A percentile compares a stretch with the other conserved stretches of the same genome.
These are phyloP conservation scores for Sporothrix humicola DNA, from an alignment of 2,329 filamentous ascomycete genomes.

Conservation along the genomic window DNA sequence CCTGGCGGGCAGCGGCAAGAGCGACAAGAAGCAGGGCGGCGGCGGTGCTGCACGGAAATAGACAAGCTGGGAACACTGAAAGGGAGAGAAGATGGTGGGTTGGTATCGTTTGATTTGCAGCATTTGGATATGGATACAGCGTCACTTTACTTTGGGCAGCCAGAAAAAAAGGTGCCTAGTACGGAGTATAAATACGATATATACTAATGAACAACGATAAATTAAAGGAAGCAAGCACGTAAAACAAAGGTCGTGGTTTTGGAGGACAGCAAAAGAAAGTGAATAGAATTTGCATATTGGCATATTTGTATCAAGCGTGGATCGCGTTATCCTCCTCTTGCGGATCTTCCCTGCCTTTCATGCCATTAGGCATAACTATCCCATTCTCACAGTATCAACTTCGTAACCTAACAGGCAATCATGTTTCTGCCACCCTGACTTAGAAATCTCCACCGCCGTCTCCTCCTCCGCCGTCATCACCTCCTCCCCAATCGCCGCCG, in stretches of 20 bases:
- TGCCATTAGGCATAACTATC: neutral
- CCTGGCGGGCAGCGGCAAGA: constrained; percentile 56
- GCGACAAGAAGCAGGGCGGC: constrained; percentile 49
- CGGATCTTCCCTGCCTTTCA: neutral
- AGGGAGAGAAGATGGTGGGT: neutral
- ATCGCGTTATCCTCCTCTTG: constrained; percentile 2
- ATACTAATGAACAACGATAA: neutral
- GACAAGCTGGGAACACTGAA: neutral
- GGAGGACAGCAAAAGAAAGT: neutral
- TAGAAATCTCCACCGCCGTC: constrained; percentile 51
- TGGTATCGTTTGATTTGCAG: no score
- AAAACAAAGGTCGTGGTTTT: neutral
- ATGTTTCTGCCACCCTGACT: constrained; percentile 26
- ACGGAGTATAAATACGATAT: neutral
- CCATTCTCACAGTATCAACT: neutral
- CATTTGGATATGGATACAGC: no score
- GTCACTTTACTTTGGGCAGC: neutral
- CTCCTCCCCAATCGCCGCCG: constrained; percentile 44
- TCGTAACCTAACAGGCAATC: neutral
- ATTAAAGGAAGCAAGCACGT: neutral
- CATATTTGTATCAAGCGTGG: neutral
- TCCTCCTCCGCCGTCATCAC: constrained; percentile 46
- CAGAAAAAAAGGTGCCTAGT: neutral
- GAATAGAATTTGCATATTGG: neutral
- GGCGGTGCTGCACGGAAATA: constrained; percentile 46